phyloP scores from a whole-genome alignment of 371 early-diverging fungal genomes.

The Nosema muscidifuracis region DNA sequence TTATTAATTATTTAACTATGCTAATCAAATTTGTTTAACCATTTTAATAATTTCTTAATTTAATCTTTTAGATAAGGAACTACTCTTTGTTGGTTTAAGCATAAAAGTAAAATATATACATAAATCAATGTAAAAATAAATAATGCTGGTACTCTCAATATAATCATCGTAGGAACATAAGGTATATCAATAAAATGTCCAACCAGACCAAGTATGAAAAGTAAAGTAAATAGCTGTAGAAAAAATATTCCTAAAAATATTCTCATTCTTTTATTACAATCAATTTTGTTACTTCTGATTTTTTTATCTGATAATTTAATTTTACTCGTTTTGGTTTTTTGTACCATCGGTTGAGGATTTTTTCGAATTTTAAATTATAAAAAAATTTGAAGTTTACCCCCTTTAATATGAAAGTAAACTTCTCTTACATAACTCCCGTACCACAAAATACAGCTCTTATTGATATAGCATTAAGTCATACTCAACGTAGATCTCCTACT shows the following conservation, averaged over 20 bases:
- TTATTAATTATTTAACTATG: too few species aligned
- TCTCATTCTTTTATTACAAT: not conserved
- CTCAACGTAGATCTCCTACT: slow-evolving; percentile 97
- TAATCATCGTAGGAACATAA: slow-evolving; percentile 10
- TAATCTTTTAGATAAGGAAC: not conserved
- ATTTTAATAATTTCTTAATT: too few species aligned
- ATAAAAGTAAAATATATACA: slow-evolving; percentile 3
- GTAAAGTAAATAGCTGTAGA: not conserved
- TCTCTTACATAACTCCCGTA: slow-evolving; percentile 90
- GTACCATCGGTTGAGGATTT: too few species aligned
- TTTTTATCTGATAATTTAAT: too few species aligned
- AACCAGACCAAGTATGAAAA: not conserved
- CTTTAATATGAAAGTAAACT: slow-evolving; percentile 59
- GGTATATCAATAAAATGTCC: slow-evolving; percentile 9
- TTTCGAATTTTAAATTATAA: slow-evolving; percentile 13
- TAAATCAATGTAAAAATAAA: slow-evolving; percentile 27
- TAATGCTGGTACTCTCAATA: slow-evolving; percentile 12
- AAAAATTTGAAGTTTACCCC: not conserved
- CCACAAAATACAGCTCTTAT: slow-evolving; percentile 84
- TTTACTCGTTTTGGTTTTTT: too few species aligned
- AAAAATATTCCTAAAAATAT: not conserved
- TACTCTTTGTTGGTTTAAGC: not conserved
- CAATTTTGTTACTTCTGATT: not conserved
- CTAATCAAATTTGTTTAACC: too few species aligned
- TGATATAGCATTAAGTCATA: slow-evolving; percentile 94